A percentile compares a stretch with the other conserved stretches of the same genome.
These are phyloP conservation scores for Stachybotrys chlorohalonatus DNA, from an alignment of 2,329 filamentous ascomycete genomes.

Conservation along the genomic window DNA sequence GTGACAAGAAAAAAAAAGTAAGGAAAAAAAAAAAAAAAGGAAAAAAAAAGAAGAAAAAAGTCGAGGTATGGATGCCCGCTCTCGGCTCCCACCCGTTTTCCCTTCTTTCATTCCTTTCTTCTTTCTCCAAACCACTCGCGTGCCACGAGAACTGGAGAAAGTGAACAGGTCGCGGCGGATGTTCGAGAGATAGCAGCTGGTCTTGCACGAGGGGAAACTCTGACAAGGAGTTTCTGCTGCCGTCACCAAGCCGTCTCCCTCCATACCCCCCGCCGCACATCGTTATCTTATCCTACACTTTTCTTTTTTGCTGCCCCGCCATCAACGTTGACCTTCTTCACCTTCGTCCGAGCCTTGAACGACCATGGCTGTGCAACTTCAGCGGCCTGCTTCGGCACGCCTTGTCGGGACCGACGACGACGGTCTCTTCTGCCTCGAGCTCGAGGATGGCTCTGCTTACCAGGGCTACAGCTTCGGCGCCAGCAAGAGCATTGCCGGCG, in stretches of 20 bases:
- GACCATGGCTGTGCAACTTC: conserved; percentile 25
- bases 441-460: conserved; percentile 84
- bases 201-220: conserved; percentile 22
- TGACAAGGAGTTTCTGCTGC: conserved; percentile 27
- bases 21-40: neutral
- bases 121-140: conserved; percentile 8
- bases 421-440: conserved; percentile 74
- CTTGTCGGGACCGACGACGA: conserved; percentile 43
- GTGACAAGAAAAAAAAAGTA: neutral
- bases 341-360: conserved; percentile 3
- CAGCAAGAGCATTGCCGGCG: conserved; percentile 86
- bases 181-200: conserved; percentile 28
- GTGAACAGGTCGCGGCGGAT: conserved; percentile 19
- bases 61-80: conserved; percentile 11
- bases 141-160: conserved; percentile 1
- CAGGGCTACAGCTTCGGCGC: conserved; percentile 96
- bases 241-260: conserved; percentile 18
- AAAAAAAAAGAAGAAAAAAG: conserved; percentile 16
- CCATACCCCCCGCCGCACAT: conserved; percentile 9
- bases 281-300: neutral
- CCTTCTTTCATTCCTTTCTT: conserved; percentile 9
- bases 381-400: conserved; percentile 52
- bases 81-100: conserved; percentile 3
- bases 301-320: conserved; percentile 19
- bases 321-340: conserved; percentile 5